A percentile compares a stretch with the other conserved stretches of the same genome.
These are phyloP conservation scores for Hamigera avellanea DNA, from an alignment of 495 filamentous ascomycete species.

Conservation along the genomic window DNA sequence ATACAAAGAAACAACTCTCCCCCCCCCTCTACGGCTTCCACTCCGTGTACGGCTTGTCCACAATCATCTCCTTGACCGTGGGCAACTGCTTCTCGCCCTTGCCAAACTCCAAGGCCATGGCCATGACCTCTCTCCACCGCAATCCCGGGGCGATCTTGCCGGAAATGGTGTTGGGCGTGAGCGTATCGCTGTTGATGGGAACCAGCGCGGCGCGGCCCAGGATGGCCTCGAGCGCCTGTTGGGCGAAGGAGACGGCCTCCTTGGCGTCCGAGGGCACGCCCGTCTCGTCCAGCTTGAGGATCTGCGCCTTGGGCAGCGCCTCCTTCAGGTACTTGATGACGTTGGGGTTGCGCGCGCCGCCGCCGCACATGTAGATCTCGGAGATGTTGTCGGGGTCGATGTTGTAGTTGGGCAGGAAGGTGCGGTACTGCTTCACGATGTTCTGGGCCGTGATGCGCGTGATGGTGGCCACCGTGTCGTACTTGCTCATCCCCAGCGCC, in stretches of 20 bases:
- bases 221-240: slow-evolving; percentile 33
- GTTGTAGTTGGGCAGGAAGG: no score
- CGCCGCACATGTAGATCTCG: slow-evolving; percentile 41
- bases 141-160: slow-evolving; percentile 31
- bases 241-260: slow-evolving; percentile 39
- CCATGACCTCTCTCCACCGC: slow-evolving; percentile 32
- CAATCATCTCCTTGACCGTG: slow-evolving; percentile 24
- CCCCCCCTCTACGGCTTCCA: no score
- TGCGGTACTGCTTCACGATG: slow-evolving; percentile 42
- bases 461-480: slow-evolving; percentile 43
- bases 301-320: slow-evolving; percentile 22
- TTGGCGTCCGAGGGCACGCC: slow-evolving; percentile 33
- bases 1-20: no score
- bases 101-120: slow-evolving; percentile 27
- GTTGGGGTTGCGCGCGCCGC: slow-evolving; percentile 38
- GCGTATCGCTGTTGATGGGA: slow-evolving; percentile 24
- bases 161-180: slow-evolving; percentile 18
- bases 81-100: slow-evolving; percentile 16
- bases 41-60: no score
- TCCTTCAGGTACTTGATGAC: slow-evolving; percentile 30
- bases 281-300: slow-evolving; percentile 33
- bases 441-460: slow-evolving; percentile 46
- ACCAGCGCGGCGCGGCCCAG: slow-evolving; percentile 29
- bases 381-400: slow-evolving; percentile 8
- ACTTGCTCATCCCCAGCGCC: no score